Percentiles rank a stretch among this genome's conserved stretches.
Evolutionary conservation across 139 green algal genomes (phyloP).

Genomic region (Tetradesmus obliquus): DNA sequence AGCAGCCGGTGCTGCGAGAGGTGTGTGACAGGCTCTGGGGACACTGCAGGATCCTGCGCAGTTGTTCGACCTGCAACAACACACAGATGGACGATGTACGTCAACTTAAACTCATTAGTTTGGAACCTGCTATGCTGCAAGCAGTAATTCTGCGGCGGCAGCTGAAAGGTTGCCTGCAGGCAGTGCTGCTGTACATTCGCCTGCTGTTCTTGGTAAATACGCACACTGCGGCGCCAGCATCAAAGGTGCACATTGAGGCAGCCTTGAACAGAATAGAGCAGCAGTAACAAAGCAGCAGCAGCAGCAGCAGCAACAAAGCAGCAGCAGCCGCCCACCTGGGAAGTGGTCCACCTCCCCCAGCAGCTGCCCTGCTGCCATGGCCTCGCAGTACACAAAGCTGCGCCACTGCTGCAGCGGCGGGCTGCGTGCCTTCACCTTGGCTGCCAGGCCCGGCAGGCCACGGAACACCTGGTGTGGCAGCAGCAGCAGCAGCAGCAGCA

Average conservation of each 20-base stretch:
- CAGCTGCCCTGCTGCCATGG: conserved; percentile 57
- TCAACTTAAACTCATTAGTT: too few relatives aligned
- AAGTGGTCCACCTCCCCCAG: conserved; percentile 92
- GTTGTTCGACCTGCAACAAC: neutral
- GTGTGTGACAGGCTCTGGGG: conserved; percentile 83
- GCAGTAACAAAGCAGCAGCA: neutral
- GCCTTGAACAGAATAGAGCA: neutral
- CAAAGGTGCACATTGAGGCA: neutral
- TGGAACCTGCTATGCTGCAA: too few relatives aligned
- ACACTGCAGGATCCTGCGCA: conserved; percentile 45
- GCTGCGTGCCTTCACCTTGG: conserved; percentile 54
- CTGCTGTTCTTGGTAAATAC: too few relatives aligned
- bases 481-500: conserved; percentile 6
- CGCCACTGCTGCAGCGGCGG: conserved; percentile 88
- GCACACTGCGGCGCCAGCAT: too few relatives aligned
- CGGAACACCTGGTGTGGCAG: conserved; percentile 64
- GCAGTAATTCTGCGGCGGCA: too few relatives aligned
- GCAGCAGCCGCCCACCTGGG: conserved; percentile 51
- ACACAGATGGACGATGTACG: neutral
- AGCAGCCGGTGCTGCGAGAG: conserved; percentile 90
- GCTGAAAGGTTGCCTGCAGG: too few relatives aligned
- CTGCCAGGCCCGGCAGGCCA: conserved; percentile 58
- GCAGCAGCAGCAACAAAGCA: neutral
- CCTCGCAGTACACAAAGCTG: conserved; percentile 86
- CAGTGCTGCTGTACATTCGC: too few relatives aligned